Evolutionary conservation across 345 rosid genomes (phyloP).

Genomic region (Aethionema arabicum): DNA sequence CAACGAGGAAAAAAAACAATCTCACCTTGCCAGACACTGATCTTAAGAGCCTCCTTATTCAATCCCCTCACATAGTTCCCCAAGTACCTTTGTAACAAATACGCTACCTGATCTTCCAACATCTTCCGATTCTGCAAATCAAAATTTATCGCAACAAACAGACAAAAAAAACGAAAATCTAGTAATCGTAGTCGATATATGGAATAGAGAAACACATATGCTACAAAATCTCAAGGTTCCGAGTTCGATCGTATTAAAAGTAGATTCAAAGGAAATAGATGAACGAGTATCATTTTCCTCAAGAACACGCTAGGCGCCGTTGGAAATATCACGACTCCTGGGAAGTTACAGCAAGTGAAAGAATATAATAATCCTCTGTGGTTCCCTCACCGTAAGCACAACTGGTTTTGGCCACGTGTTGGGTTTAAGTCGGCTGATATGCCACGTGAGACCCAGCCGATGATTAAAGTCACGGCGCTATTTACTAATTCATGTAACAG

Average conservation of each 20-base stretch:
- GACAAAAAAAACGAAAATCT: constrained; percentile 1
- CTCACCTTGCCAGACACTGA: constrained; percentile 95
- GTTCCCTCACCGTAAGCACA: too few species aligned
- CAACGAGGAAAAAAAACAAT: background rate
- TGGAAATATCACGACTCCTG: constrained; percentile 32
- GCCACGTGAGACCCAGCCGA: too few species aligned
- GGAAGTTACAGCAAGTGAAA: too few species aligned
- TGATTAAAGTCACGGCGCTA: too few species aligned
- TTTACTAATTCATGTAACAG: too few species aligned
- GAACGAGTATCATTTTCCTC: constrained; percentile 28
- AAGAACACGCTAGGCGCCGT: constrained; percentile 43
- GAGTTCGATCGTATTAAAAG: constrained; percentile 24
- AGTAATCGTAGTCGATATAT: constrained; percentile 12
- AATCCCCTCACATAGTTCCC: constrained; percentile 91
- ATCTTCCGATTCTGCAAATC: constrained; percentile 43
- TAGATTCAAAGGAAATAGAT: constrained; percentile 20
- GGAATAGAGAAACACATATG: constrained; percentile 10
- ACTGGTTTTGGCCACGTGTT: too few species aligned
- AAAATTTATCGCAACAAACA: constrained; percentile 14
- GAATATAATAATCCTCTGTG: too few species aligned
- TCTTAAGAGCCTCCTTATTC: constrained; percentile 91
- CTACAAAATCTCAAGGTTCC: background rate
- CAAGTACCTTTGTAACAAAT: constrained; percentile 77
- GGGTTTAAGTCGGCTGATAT: too few species aligned
- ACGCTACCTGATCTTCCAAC: constrained; percentile 99